A percentile compares a stretch with the other conserved stretches of the same genome.
These are phyloP conservation scores for Lanmaoa pseudosensibilis DNA, from an alignment of 768 basidiomycete genomes.

Conservation along the genomic window DNA sequence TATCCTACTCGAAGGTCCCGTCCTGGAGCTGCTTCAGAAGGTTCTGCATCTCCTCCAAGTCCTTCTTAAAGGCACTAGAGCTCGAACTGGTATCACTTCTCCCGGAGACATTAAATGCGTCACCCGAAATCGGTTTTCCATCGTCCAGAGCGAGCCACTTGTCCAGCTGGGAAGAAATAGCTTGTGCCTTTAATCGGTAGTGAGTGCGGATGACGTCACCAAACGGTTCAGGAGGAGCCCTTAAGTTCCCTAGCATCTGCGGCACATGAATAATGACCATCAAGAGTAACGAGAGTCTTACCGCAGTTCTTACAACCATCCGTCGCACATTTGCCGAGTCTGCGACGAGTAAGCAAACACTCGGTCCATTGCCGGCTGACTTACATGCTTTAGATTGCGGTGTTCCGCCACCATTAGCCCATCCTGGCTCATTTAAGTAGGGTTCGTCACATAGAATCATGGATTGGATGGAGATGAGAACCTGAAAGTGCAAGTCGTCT, in stretches of 20 bases:
- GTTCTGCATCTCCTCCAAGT: slow-evolving; percentile 70
- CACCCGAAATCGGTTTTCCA: slow-evolving; percentile 53
- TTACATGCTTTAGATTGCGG: slow-evolving; percentile 76
- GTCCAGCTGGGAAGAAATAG: slow-evolving; percentile 71
- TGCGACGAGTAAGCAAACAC: slow-evolving; percentile 31
- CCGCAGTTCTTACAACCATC: slow-evolving; percentile 89
- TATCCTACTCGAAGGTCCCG: slow-evolving; percentile 19
- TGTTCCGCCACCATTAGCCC: slow-evolving; percentile 72
- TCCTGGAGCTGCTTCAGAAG: slow-evolving; percentile 49
- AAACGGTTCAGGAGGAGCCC: slow-evolving; percentile 82
- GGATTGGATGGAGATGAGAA: slow-evolving; percentile 92
- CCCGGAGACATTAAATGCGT: slow-evolving; percentile 48
- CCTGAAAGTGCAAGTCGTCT: slow-evolving; percentile 34
- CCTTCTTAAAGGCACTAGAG: slow-evolving; percentile 62
- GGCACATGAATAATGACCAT: slow-evolving; percentile 11
- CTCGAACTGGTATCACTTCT: slow-evolving; percentile 44
- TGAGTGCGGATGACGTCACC: slow-evolving; percentile 86
- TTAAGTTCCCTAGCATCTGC: slow-evolving; percentile 84
- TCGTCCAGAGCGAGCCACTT: slow-evolving; percentile 79
- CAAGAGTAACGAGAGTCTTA: slow-evolving; percentile 34
- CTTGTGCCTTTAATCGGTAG: slow-evolving; percentile 79
- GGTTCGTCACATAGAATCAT: slow-evolving; percentile 95
- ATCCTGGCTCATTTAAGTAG: slow-evolving; percentile 90
- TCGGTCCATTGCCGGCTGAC: slow-evolving; percentile 20
- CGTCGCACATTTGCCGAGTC: slow-evolving; percentile 91